Conservation (phyloP, 1,284 basidiomycete genomes). For the Albatrellus sp. region DNA sequence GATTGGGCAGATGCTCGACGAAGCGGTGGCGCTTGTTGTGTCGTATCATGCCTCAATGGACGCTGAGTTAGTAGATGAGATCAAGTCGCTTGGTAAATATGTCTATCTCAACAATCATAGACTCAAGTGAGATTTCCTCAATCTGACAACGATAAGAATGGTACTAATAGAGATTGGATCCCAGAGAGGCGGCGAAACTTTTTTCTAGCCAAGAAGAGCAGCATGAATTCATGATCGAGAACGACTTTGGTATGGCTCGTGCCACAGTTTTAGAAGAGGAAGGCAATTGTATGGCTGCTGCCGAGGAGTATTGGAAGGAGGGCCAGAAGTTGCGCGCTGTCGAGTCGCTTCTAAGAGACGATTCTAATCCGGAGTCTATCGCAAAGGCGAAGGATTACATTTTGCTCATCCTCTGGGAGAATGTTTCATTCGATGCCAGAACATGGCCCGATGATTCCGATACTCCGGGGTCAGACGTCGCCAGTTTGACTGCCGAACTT, state of each 20-base stretch:
- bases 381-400: not conserved
- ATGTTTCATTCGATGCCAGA: not conserved
- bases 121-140: conserved; percentile 23
- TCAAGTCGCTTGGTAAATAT: conserved; percentile 37
- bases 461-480: not conserved
- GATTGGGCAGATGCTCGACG: conserved; percentile 36
- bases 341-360: conserved; percentile 27
- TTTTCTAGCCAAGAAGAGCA: conserved; percentile 42
- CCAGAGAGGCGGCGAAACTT: conserved; percentile 33
- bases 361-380: not conserved
- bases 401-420: not conserved
- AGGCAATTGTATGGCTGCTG: conserved; percentile 36
- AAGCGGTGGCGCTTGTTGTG: conserved; percentile 37
- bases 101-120: conserved; percentile 35
- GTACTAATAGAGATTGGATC: conserved; percentile 17
- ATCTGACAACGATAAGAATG: not conserved
- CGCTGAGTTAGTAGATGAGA: conserved; percentile 23
- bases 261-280: conserved; percentile 33
- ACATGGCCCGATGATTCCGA: conserved; percentile 2
- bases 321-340: conserved; percentile 38
- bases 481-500: conserved; percentile 1
- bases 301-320: conserved; percentile 38
- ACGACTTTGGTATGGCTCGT: conserved; percentile 37
- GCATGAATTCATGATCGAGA: conserved; percentile 44
- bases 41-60: conserved; percentile 19